Base-by-base conservation (phyloP, 495 filamentous ascomycete genomes). In the Durotheca rogersii region DNA sequence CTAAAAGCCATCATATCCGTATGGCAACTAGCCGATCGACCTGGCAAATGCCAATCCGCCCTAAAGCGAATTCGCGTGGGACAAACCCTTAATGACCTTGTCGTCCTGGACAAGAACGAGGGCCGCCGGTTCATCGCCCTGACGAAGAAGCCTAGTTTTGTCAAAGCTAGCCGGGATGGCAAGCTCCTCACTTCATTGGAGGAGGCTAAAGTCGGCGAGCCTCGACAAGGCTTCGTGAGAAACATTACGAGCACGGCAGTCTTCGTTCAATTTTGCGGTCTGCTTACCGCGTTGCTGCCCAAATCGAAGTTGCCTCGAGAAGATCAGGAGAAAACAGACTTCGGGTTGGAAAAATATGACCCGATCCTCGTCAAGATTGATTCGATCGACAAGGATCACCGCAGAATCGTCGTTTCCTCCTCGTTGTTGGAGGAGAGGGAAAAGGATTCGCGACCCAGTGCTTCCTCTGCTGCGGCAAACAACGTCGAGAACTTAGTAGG, bases 241-340 rank as follows among this genome's bases (percentile, higher is more conserved):
- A 91, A 88, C 53, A 85, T 92, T 32, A 88, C 87, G 5, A 66
- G 77, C n/a, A 85, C 80, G 2, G 88, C 84, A 27, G 73, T 86
- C 14, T 96, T 95, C 51, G 79, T 96, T 7, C 82, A 90, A 56
- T 95, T 95, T 71, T 79, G 82, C 11, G 87, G 85, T 43, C 84
- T 84, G 15, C 61, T 95, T 31, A 85, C 80, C 30, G 92, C 88
- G 9, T 68, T 95, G 31, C 73, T 95, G 16, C 87, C 85, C 21
- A 92, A 87, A 67, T 81, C 79, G 25, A 80, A 87, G 56, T 68
- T 98, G 25, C 73, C 83, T 4, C 73, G 77, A n/a, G 86, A 89
- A 33, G 75, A 80, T 46, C 67, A 78, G 4, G 64, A 74, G n/a
- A 71, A 87, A 53, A 77, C 83, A 3, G 77, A 85, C 33, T 97